Conservation (phyloP, 2,329 filamentous ascomycete species). For the Sclerotinia spermophila region DNA sequence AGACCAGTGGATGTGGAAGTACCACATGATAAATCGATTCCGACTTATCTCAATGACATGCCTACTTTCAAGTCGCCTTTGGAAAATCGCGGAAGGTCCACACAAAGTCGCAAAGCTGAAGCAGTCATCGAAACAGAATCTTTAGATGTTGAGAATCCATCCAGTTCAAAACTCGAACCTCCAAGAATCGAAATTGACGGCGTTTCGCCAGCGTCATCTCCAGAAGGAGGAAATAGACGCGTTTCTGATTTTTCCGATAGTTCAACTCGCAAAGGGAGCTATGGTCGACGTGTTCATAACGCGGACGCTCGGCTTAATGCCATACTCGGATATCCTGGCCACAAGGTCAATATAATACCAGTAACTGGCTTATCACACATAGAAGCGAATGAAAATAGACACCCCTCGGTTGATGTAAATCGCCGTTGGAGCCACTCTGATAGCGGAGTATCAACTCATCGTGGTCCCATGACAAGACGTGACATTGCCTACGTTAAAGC, state of each 20-base stretch:
- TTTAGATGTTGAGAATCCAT: conserved; percentile 40
- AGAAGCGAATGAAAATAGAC: conserved; percentile 33
- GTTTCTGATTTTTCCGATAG: conserved; percentile 34
- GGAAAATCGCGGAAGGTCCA: conserved; percentile 39
- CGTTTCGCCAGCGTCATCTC: conserved; percentile 36
- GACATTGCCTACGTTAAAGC: conserved; percentile 78
- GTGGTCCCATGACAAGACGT: conserved; percentile 53
- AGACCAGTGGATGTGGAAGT: conserved; percentile 7
- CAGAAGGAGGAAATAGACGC: conserved; percentile 21
- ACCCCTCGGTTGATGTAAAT: conserved; percentile 26
- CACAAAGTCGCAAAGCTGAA: conserved; percentile 29
- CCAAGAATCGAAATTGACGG: conserved; percentile 47
- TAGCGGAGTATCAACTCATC: conserved; percentile 40
- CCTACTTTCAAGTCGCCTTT: conserved; percentile 50
- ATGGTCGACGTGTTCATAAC: conserved; percentile 26
- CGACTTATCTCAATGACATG: conserved; percentile 35
- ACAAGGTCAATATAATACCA: conserved; percentile 39
- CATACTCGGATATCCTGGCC: conserved; percentile 36
- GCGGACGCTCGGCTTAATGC: conserved; percentile 37
- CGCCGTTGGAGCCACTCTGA: conserved; percentile 53
- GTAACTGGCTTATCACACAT: conserved; percentile 45
- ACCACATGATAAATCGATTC: conserved; percentile 23
- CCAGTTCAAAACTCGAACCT: conserved; percentile 45
- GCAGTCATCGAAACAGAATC: conserved; percentile 29
- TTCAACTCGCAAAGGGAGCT: conserved; percentile 27